Conservation (phyloP, 768 basidiomycete genomes). For the Ramaria rubella region DNA sequence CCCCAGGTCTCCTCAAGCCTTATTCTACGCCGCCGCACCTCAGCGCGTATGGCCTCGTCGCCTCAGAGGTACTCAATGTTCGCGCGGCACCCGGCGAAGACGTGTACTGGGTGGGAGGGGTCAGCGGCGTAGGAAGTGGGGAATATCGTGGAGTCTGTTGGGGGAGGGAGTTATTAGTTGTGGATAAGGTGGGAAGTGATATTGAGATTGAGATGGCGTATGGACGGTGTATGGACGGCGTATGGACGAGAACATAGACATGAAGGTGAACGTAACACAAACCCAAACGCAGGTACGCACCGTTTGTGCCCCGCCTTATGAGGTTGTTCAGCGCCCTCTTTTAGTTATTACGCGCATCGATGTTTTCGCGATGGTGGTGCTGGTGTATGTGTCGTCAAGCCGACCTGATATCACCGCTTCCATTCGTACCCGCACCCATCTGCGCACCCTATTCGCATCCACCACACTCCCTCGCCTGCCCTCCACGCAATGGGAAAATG, state of each 20-base stretch:
- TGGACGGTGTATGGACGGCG: too few species aligned
- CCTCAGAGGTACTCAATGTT: slow-evolving; percentile 29
- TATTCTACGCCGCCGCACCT: slow-evolving; percentile 23
- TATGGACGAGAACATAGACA: too few species aligned
- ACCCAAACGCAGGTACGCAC: slow-evolving; percentile 91
- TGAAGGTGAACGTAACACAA: too few species aligned
- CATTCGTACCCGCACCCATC: background rate
- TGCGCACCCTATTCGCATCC: too few species aligned
- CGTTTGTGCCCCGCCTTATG: slow-evolving; percentile 39
- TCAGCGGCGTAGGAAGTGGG: slow-evolving; percentile 36
- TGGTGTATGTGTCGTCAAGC: slow-evolving; percentile 42
- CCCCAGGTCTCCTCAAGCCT: slow-evolving; percentile 79
- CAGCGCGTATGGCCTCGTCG: slow-evolving; percentile 35
- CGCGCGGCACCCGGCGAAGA: slow-evolving; percentile 35
- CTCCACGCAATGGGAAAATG: too few species aligned
- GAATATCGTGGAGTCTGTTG: background rate
- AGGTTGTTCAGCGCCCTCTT: slow-evolving; percentile 14
- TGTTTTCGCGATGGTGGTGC: slow-evolving; percentile 11
- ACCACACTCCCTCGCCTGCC: too few species aligned
- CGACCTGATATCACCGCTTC: background rate
- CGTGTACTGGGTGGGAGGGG: slow-evolving; percentile 73
- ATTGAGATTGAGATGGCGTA: too few species aligned
- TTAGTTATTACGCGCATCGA: slow-evolving; percentile 14
- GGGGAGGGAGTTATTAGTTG: slow-evolving; percentile 48
- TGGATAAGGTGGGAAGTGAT: too few species aligned